These are phyloP conservation scores for Tetrapisispora namnaoensis DNA, from an alignment of 805 yeast species.

Conservation along the genomic window DNA sequence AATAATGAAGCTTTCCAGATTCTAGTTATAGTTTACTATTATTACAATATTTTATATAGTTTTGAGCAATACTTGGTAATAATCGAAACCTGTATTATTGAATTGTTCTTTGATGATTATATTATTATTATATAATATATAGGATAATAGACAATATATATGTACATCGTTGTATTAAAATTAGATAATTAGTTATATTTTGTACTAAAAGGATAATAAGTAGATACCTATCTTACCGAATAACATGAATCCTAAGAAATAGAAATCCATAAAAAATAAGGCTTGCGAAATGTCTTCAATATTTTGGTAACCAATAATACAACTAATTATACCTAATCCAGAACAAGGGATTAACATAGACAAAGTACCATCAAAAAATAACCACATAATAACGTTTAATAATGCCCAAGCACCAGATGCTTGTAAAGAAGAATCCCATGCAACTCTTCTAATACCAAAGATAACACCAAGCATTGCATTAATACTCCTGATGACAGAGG, in stretches of 20 bases:
- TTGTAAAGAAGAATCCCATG: conserved; percentile 59
- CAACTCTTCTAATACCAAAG: conserved; percentile 58
- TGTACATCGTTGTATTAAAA: neutral
- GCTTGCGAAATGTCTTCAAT: conserved; percentile 14
- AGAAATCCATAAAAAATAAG: conserved; percentile 37
- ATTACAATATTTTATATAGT: too few relatives aligned
- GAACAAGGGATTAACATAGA: conserved; percentile 39
- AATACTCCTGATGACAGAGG: conserved; percentile 16
- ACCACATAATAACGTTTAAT: conserved; percentile 58
- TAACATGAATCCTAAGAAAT: conserved; percentile 53
- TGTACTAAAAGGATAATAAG: conserved; percentile 25
- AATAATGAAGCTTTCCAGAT: too few relatives aligned
- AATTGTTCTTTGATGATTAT: too few relatives aligned
- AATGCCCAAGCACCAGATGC: conserved; percentile 55
- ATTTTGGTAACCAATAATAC: conserved; percentile 13
- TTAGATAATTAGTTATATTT: neutral
- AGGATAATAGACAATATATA: neutral
- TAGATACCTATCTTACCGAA: conserved; percentile 64
- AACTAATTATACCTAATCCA: conserved; percentile 18
- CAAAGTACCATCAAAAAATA: conserved; percentile 49
- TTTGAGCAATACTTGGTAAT: too few relatives aligned
- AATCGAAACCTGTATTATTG: too few relatives aligned
- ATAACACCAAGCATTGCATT: conserved; percentile 63
- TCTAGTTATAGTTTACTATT: too few relatives aligned
- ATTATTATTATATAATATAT: too few relatives aligned